Base-by-base conservation (phyloP, 768 basidiomycete species). In the Xerocomus brunneocitrinus region DNA sequence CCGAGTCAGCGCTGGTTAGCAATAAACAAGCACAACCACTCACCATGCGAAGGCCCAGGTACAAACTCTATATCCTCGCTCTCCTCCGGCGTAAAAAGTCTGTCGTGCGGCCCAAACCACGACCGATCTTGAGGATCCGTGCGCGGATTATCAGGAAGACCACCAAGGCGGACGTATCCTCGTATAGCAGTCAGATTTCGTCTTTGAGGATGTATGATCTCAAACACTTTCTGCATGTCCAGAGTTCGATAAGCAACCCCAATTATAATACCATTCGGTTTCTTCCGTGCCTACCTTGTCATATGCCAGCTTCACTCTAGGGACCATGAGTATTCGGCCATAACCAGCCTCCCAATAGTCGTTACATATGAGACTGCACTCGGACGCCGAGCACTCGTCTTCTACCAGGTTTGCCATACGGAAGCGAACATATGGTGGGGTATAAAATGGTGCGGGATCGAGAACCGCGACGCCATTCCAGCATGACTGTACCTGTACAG, bases 391-490 rank as follows among this genome's bases (percentile, higher is more conserved):
- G 67, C 97, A 98, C 67, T 99, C 97, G 38, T 84, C 84, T 13
- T 95, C 91, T 8, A 76, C 78, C 49, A 98, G 80, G 50, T 77
- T 79, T 4, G 97, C 97, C 97, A 99, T 99, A 28, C 97, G 80
- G 82, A 99, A 99, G 51, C 83, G 80, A 53, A 98, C 88, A 59
- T 91, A 91, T 8, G 93, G 91, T 0, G 90, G 89, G 2, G 79
- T 76, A 72, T 99, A 99, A 73, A 99, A 89, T 6, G 97, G 97
- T 9, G 88, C 94, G 0, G 97, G 94, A 66, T 98, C 97, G 50
- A 98, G 79, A 8, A 99, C 76, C 32, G 95, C 95, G 61, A 98
- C 87, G 16, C 97, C 97, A 67, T 98, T 99, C 97, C 97, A 98
- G 72, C 95, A 99, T 4, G 89, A 87, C 73, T 98, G 95, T 25